Conservation (phyloP, 768 basidiomycete genomes). For the Collybia sp. region DNA sequence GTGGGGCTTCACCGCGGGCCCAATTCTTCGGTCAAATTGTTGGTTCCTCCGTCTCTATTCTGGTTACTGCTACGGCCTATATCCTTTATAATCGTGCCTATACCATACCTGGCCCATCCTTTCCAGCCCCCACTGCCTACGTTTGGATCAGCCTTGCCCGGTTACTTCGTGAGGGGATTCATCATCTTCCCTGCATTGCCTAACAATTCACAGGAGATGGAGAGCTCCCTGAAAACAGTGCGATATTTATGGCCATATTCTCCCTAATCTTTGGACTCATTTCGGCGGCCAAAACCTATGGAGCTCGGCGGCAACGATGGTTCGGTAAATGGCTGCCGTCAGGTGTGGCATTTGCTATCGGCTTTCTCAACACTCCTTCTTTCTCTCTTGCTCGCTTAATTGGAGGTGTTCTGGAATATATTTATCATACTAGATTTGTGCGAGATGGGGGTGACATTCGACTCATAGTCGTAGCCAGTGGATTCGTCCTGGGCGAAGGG, state of each 20-base stretch:
- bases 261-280: conserved; percentile 66
- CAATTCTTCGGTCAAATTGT: conserved; percentile 95
- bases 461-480: conserved; percentile 86
- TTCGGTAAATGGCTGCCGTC: conserved; percentile 84
- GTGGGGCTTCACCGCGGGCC: conserved; percentile 85
- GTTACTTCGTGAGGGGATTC: conserved; percentile 54
- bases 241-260: conserved; percentile 75
- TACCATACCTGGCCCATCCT: conserved; percentile 87
- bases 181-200: background rate
- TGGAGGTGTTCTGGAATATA: conserved; percentile 79
- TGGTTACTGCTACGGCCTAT: conserved; percentile 87
- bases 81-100: conserved; percentile 85
- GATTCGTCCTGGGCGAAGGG: conserved; percentile 95
- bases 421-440: conserved; percentile 51
- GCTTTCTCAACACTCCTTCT: conserved; percentile 92
- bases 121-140: conserved; percentile 93
- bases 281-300: conserved; percentile 63
- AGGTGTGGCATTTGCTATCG: conserved; percentile 92
- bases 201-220: conserved; percentile 58
- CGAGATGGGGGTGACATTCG: conserved; percentile 59
- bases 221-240: conserved; percentile 70
- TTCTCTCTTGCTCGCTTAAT: conserved; percentile 90
- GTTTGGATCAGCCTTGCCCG: conserved; percentile 85
- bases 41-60: conserved; percentile 81
- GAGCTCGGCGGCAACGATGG: conserved; percentile 39